These are phyloP conservation scores for Alopecurus myosuroides DNA, from an alignment of 176 grass and related monocot species.

Conservation along the genomic window DNA sequence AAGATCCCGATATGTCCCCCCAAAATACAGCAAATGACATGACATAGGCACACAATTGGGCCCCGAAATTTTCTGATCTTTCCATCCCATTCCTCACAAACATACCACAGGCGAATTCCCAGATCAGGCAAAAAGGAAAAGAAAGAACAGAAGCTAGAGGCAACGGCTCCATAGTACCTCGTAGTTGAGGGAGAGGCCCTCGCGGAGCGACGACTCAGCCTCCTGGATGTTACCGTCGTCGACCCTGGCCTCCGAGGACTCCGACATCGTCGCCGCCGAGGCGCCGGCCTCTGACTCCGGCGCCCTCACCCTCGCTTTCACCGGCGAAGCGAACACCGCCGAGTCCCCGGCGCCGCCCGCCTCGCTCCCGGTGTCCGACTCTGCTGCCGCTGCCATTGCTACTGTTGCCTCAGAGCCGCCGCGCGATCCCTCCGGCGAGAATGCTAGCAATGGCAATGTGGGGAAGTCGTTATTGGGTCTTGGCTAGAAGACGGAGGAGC, in stretches of 20 bases:
- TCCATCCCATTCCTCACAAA: background rate
- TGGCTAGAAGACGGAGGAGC: background rate
- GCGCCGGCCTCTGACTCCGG: slow-evolving; percentile 34
- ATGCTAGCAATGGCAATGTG: slow-evolving; percentile 22
- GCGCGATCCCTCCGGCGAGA: slow-evolving; percentile 22
- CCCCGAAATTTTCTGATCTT: background rate
- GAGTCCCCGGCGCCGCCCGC: slow-evolving; percentile 22
- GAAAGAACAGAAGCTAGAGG: background rate
- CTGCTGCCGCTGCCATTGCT: slow-evolving; percentile 15
- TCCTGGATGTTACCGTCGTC: slow-evolving; percentile 97
- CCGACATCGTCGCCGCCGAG: slow-evolving; percentile 41
- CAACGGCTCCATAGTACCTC: slow-evolving; percentile 41
- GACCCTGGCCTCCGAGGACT: slow-evolving; percentile 55
- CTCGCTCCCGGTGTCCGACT: slow-evolving; percentile 33
- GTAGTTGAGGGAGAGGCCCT: slow-evolving; percentile 98
- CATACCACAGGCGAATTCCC: background rate
- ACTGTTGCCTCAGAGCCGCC: background rate
- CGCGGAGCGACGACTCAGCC: slow-evolving; percentile 94
- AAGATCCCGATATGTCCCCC: slow-evolving; percentile 10
- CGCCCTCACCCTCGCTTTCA: slow-evolving; percentile 41
- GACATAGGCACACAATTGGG: background rate
- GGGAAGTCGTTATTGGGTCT: background rate
- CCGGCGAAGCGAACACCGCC: slow-evolving; percentile 38
- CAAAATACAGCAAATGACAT: background rate
- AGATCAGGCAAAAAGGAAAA: background rate